These are phyloP conservation scores for Nicotiana paniculata DNA, from an alignment of 257 asterid genomes.

Conservation along the genomic window DNA sequence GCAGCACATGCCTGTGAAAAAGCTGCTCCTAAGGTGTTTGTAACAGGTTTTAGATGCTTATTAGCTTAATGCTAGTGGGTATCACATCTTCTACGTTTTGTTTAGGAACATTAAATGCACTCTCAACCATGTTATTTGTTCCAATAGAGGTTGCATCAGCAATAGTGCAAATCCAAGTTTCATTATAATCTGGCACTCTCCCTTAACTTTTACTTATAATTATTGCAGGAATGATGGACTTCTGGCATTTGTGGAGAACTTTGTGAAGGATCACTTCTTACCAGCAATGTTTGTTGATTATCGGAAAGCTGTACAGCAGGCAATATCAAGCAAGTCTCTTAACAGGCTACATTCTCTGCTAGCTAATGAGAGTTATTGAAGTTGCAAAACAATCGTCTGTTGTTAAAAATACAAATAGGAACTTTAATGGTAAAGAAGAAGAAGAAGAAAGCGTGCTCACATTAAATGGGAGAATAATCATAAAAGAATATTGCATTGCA, in stretches of 20 bases:
- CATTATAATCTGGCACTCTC: not conserved
- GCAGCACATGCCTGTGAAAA: not conserved
- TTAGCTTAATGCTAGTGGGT: not conserved
- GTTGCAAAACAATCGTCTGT: not conserved
- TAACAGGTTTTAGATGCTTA: not conserved
- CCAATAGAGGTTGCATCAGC: not conserved
- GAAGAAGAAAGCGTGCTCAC: not conserved
- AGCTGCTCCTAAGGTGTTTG: not conserved
- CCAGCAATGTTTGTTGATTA: constrained; percentile 99
- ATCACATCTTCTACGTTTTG: not conserved
- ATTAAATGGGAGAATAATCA: not conserved
- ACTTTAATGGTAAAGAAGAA: not conserved
- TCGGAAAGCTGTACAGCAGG: constrained; percentile 95
- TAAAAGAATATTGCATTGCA: not conserved
- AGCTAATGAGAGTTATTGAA: constrained; percentile 3
- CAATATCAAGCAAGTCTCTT: constrained; percentile 90
- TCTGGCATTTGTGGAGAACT: constrained; percentile 88
- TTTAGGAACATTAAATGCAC: not conserved
- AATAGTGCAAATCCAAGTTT: not conserved
- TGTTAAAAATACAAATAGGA: not conserved
- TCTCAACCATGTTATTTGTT: not conserved
- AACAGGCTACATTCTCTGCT: constrained; percentile 16
- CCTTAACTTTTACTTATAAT: not conserved
- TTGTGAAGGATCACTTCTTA: constrained; percentile 96
- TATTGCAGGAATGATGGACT: constrained; percentile 90